Base-by-base conservation (phyloP, 192 early-diverging fungal species). In the Spinellus fusiger region DNA sequence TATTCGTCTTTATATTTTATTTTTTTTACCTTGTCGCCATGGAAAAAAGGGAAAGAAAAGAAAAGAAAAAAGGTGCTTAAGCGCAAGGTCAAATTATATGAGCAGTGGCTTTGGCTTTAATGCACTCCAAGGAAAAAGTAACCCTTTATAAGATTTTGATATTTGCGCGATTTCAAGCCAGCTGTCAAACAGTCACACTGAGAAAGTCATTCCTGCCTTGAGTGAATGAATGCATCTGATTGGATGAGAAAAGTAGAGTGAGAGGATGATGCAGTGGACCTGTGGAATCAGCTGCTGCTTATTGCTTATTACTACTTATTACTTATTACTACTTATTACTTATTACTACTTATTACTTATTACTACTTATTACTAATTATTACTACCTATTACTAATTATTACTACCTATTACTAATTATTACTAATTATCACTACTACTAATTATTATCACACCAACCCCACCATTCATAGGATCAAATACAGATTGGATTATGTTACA, bases 21-120 rank as follows among this genome's bases (percentile, higher is more conserved):
- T 18, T 9, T 22, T n/a, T 23, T 8, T 57, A 66, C 64, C 64
- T 59, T 59, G 64, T 66, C 38, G 64, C 50, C 64, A 66, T 66
- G 57, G 35, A 29, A 49, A 35, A 65, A 56, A 32, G 46, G 40
- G n/a, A n/a, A n/a, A n/a, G n/a, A n/a, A n/a, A n/a, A n/a, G n/a
- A 51, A 28, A 12, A 28, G 49, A 51, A 28, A 28, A 51, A 51
- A 40, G 26, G 49, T 56, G 23, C 37, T 35, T 29, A 31, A 48
- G 57, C 18, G 18, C 16, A 28, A 44, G 40, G 40, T 44, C 40
- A 44, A 44, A 44, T 44, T 44, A n/a, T 44, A 18, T 44, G 13
- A 44, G 18, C 40, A 44, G 40, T 44, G 40, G 40, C 40, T 44
- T 44, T 44, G 40, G 40, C 40, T 44, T 18, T 12, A 44, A 44